A percentile compares a stretch with the other conserved stretches of the same genome.
These are phyloP conservation scores for Plasmodium adleri DNA, from an alignment of 169 alveolate genomes.

Conservation along the genomic window DNA sequence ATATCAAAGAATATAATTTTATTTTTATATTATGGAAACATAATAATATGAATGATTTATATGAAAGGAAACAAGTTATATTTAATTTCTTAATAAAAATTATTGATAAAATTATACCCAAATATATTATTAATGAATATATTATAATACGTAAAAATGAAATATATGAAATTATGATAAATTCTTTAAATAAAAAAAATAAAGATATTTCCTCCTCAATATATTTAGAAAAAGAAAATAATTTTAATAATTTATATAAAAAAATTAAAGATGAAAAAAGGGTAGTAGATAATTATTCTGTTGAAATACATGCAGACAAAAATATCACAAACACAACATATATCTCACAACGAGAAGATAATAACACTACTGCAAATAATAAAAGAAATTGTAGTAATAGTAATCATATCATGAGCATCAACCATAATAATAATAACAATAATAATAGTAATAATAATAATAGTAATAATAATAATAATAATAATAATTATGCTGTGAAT, in stretches of 20 bases:
- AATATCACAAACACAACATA: background rate
- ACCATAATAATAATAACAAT: background rate
- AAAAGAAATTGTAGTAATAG: background rate
- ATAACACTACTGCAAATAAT: background rate
- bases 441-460: background rate
- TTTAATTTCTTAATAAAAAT: conserved; percentile 35
- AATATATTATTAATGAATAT: conserved; percentile 42
- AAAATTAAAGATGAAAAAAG: background rate
- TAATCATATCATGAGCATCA: background rate
- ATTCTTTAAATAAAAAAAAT: conserved; percentile 10
- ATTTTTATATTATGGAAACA: conserved; percentile 28
- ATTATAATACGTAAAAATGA: conserved; percentile 37
- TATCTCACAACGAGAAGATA: background rate
- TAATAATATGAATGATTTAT: conserved; percentile 16
- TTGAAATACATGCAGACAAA: background rate
- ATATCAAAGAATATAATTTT: conserved; percentile 59
- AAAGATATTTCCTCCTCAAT: background rate
- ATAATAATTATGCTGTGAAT: background rate
- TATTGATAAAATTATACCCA: conserved; percentile 46
- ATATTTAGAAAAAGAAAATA: background rate
- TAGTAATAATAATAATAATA: conserved; percentile 4
- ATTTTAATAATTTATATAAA: background rate
- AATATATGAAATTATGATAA: conserved; percentile 26
- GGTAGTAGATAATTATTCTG: background rate
- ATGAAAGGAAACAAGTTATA: conserved; percentile 53